These are phyloP conservation scores for Teratosphaeria zuluensis DNA, from an alignment of 2,329 filamentous ascomycete species.

Conservation along the genomic window DNA sequence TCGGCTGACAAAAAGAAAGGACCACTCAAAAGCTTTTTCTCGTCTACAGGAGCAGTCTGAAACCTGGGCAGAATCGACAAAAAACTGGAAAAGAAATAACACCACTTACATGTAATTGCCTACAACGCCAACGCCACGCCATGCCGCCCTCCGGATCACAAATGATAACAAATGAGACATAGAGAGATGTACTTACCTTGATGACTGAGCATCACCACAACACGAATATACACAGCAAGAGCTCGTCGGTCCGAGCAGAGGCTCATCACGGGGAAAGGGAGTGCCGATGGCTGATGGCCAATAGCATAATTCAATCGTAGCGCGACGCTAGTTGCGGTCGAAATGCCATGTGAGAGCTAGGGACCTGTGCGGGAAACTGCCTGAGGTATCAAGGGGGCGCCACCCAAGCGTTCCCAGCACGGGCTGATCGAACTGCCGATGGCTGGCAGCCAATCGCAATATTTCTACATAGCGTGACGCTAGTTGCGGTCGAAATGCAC, in stretches of 20 bases:
- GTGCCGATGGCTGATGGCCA: no score
- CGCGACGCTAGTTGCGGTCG: no score
- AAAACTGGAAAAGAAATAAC: no score
- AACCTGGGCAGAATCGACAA: no score
- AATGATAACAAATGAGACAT: background rate
- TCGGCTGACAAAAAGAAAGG: no score
- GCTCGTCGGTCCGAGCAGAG: background rate
- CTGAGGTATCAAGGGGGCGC: no score
- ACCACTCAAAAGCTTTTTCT: no score
- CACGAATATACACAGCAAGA: background rate
- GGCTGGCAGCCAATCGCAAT: background rate
- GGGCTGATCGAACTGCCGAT: no score
- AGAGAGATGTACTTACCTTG: background rate
- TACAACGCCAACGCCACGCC: background rate
- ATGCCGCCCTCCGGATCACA: background rate
- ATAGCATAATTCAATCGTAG: no score
- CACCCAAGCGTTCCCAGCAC: no score
- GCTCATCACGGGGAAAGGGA: no score
- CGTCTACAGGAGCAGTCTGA: no score
- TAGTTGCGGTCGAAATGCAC: background rate
- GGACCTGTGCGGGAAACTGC: background rate
- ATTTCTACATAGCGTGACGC: background rate
- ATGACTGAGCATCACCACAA: background rate
- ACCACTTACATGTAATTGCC: background rate
- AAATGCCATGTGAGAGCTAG: background rate